These are phyloP conservation scores for Hypoxylon sp. DNA, from an alignment of 2,329 filamentous ascomycete genomes.

Conservation along the genomic window DNA sequence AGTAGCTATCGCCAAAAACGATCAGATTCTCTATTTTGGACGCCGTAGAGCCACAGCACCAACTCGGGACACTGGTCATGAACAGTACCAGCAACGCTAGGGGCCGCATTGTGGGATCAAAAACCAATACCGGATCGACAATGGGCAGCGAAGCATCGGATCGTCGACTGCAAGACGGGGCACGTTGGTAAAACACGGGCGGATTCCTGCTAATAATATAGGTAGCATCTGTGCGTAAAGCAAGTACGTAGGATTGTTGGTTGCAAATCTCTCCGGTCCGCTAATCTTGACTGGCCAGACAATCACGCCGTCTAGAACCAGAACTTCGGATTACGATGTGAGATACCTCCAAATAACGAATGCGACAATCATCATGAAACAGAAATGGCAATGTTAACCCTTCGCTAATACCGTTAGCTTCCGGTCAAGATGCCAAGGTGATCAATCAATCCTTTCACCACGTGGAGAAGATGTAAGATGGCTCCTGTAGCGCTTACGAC, in stretches of 20 bases:
- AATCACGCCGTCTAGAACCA: constrained; percentile 18
- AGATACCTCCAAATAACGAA: constrained; percentile 6
- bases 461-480: constrained; percentile 26
- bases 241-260: constrained; percentile 22
- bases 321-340: constrained; percentile 13
- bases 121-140: constrained; percentile 2
- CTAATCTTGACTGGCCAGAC: constrained; percentile 19
- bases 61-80: constrained; percentile 8
- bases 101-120: constrained; percentile 24
- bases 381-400: constrained; percentile 8
- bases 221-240: constrained; percentile 1
- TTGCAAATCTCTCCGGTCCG: constrained; percentile 19
- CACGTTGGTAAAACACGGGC: background rate
- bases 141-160: constrained; percentile 25
- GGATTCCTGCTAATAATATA: constrained; percentile 10
- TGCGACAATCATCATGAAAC: constrained; percentile 19
- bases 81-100: constrained; percentile 20
- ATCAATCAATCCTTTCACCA: constrained; percentile 25
- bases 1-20: constrained; percentile 82
- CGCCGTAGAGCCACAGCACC: constrained; percentile 9
- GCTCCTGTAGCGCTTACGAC: constrained; percentile 18
- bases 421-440: constrained; percentile 5
- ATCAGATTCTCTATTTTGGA: constrained; percentile 71
- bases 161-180: constrained; percentile 7
- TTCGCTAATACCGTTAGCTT: constrained; percentile 15